Evolutionary conservation across 257 asterid genomes (phyloP).

Genomic region (Asclepias syriaca): DNA sequence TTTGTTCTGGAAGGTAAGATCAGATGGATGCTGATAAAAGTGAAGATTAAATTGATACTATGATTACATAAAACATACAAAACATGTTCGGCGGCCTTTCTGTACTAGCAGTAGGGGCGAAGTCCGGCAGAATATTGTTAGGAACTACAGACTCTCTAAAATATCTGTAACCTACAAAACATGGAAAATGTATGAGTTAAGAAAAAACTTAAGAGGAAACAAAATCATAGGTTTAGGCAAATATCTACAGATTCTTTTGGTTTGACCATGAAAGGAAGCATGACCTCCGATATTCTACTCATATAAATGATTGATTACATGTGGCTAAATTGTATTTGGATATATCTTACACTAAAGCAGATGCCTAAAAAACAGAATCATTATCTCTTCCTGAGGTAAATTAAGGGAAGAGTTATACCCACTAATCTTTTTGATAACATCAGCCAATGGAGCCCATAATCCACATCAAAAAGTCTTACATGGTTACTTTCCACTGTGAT

Average conservation of each 20-base stretch:
- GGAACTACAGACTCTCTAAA: slow-evolving; percentile 35
- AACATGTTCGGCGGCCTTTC: too few relatives aligned
- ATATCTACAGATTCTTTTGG: neutral
- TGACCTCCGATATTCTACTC: neutral
- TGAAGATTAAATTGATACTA: neutral
- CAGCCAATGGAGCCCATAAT: neutral
- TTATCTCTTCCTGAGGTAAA: neutral
- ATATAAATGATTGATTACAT: neutral
- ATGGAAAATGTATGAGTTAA: neutral
- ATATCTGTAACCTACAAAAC: slow-evolving; percentile 59
- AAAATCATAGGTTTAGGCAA: neutral
- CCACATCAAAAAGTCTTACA: neutral
- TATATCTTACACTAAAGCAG: too few relatives aligned
- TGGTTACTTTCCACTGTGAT: neutral
- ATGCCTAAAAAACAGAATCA: neutral
- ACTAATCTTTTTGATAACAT: neutral
- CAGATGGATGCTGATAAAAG: neutral
- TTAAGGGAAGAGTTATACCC: neutral
- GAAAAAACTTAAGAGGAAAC: slow-evolving; percentile 3
- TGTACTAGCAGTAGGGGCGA: too few relatives aligned
- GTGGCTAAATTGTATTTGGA: neutral
- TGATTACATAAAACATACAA: too few relatives aligned
- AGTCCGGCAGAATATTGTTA: too few relatives aligned
- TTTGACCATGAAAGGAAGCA: neutral
- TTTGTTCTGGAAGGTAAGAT: neutral